Conservation (phyloP, 2,329 filamentous ascomycete genomes). For the Aspergillus fijiensis region DNA sequence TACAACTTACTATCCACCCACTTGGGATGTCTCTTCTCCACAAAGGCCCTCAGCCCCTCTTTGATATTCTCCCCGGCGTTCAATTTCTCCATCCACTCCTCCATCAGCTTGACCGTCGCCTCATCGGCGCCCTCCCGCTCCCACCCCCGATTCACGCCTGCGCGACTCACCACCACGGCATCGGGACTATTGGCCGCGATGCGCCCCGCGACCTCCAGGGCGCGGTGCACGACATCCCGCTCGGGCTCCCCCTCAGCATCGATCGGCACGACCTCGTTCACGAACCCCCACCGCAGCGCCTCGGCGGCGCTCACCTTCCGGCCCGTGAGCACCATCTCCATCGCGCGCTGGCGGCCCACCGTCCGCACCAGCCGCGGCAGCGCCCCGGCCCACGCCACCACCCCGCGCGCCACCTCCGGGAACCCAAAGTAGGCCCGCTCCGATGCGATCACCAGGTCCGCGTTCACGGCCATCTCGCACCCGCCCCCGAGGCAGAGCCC, state of each 20-base stretch:
- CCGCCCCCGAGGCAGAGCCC: constrained; percentile 74
- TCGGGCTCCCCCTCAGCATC: not conserved
- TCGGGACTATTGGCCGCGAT: constrained; percentile 71
- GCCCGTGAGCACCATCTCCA: constrained; percentile 71
- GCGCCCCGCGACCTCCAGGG: constrained; percentile 60
- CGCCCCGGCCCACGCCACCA: constrained; percentile 69
- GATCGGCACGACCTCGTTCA: constrained; percentile 57
- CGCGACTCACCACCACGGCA: constrained; percentile 69
- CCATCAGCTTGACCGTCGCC: constrained; percentile 58
- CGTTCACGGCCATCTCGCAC: constrained; percentile 72
- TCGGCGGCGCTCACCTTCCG: constrained; percentile 59
- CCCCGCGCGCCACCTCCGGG: constrained; percentile 70
- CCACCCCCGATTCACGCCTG: constrained; percentile 71
- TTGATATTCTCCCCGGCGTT: constrained; percentile 69
- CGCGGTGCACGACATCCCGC: constrained; percentile 37
- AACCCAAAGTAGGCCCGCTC: constrained; percentile 62
- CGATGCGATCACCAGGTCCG: constrained; percentile 66
- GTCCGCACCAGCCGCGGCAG: constrained; percentile 65
- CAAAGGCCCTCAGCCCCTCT: constrained; percentile 73
- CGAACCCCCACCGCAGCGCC: constrained; percentile 66
- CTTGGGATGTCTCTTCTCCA: constrained; percentile 68
- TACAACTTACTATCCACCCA: constrained; percentile 54
- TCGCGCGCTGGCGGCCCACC: constrained; percentile 66
- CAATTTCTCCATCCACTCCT: constrained; percentile 60
- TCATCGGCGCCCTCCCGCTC: constrained; percentile 65